Evolutionary conservation across 768 basidiomycete species (phyloP).

Genomic region (Daedaleopsis sinensis): DNA sequence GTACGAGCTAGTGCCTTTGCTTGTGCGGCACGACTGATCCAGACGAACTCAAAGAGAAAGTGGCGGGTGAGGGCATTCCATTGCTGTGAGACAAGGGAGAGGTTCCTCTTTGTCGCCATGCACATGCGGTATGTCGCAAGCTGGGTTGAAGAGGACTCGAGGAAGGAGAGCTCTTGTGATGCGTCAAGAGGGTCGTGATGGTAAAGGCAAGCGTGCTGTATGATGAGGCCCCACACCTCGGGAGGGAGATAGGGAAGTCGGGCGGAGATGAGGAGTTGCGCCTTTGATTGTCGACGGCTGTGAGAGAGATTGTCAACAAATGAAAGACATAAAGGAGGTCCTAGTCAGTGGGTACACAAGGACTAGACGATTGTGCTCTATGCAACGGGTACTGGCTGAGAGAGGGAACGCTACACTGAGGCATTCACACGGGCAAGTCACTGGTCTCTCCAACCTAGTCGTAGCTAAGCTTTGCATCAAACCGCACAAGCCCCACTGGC

Average conservation of each 20-base stretch:
- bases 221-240: slow-evolving; percentile 69
- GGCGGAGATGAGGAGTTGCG: not conserved
- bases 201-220: slow-evolving; percentile 57
- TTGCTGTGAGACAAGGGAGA: slow-evolving; percentile 56
- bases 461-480: no score
- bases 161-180: slow-evolving; percentile 58
- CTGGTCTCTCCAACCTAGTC: not conserved
- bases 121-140: slow-evolving; percentile 47
- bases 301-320: not conserved
- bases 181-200: slow-evolving; percentile 50
- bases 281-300: slow-evolving; percentile 12
- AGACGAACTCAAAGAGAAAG: slow-evolving; percentile 68
- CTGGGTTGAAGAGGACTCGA: slow-evolving; percentile 47
- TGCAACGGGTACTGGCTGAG: not conserved
- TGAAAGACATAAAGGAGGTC: not conserved
- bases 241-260: slow-evolving; percentile 39
- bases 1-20: slow-evolving; percentile 50
- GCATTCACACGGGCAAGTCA: not conserved
- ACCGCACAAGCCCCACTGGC: no score
- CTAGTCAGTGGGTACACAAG: not conserved
- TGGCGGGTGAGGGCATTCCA: slow-evolving; percentile 60
- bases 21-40: slow-evolving; percentile 60
- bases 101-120: slow-evolving; percentile 51
- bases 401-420: not conserved
- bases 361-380: not conserved